Evolutionary conservation across 2,329 filamentous ascomycete species (phyloP).

Genomic region (Fusarium sp.): DNA sequence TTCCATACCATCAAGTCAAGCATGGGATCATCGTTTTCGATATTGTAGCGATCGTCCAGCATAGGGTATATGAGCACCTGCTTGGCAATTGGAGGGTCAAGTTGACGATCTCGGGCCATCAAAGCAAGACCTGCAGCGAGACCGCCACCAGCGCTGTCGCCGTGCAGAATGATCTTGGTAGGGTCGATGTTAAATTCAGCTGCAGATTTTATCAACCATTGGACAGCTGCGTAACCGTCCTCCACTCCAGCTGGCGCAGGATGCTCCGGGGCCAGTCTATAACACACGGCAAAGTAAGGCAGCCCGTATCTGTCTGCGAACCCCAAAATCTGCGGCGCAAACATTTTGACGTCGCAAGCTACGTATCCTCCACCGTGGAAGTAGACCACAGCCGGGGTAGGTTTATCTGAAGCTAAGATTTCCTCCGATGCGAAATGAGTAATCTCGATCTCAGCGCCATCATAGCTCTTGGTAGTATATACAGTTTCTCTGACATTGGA

Average conservation of each 20-base stretch:
- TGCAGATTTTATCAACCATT: slow-evolving; percentile 5
- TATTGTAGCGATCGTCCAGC: slow-evolving; percentile 28
- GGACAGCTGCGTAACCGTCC: slow-evolving; percentile 27
- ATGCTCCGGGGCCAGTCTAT: slow-evolving; percentile 32
- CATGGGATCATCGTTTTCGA: slow-evolving; percentile 6
- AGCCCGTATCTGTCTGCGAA: slow-evolving; percentile 18
- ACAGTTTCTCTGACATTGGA: slow-evolving; percentile 6
- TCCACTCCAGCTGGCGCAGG: slow-evolving; percentile 24
- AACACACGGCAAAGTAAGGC: slow-evolving; percentile 28
- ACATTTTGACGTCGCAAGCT: slow-evolving; percentile 14
- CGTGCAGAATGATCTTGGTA: slow-evolving; percentile 19
- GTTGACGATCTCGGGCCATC: slow-evolving; percentile 13
- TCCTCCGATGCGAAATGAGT: slow-evolving; percentile 20
- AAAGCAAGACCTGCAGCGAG: slow-evolving; percentile 21
- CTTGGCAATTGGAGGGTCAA: slow-evolving; percentile 15
- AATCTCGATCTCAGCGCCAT: slow-evolving; percentile 22
- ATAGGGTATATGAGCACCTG: slow-evolving; percentile 32
- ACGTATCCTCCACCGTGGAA: slow-evolving; percentile 27
- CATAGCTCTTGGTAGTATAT: slow-evolving; percentile 12
- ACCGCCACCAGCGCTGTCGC: slow-evolving; percentile 29
- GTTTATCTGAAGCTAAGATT: not conserved
- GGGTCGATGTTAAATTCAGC: slow-evolving; percentile 20
- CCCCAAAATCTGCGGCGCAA: slow-evolving; percentile 26
- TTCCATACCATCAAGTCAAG: slow-evolving; percentile 37
- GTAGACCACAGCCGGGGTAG: slow-evolving; percentile 22